Evolutionary conservation across 2,329 filamentous ascomycete genomes (phyloP).

Genomic region (Ceratocystis diversiconidia): DNA sequence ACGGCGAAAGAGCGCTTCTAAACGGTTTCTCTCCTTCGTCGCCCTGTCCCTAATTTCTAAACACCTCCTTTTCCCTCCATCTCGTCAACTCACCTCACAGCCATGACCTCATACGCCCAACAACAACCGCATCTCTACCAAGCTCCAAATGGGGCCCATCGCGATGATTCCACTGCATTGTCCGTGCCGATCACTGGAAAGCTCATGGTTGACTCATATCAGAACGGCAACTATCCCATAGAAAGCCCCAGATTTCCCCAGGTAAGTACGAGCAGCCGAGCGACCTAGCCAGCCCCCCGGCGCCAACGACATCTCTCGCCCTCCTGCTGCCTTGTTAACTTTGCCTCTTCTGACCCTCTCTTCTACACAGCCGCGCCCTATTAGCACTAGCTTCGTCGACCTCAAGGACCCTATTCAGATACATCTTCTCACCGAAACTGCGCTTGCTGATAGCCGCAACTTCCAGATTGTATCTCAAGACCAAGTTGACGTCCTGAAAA

Average conservation of each 20-base stretch:
- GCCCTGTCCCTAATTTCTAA: not conserved
- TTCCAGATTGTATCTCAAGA: conserved; percentile 81
- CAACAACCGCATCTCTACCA: not conserved
- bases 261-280: not conserved
- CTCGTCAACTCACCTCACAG: not conserved
- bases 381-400: conserved; percentile 44
- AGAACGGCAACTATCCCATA: conserved; percentile 12
- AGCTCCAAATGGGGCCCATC: not conserved
- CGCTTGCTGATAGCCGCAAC: conserved; percentile 71
- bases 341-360: not conserved
- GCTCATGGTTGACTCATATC: conserved; percentile 15
- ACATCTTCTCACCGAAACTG: conserved; percentile 86
- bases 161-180: not conserved
- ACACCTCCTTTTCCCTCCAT: not conserved
- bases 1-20: not conserved
- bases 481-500: conserved; percentile 84
- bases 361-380: conserved; percentile 31
- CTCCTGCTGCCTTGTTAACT: not conserved
- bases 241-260: conserved; percentile 11
- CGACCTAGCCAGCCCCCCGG: not conserved
- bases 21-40: not conserved
- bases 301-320: not conserved
- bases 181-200: conserved; percentile 11
- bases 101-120: not conserved
- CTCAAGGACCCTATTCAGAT: conserved; percentile 64